These are phyloP conservation scores for Fusarium liriodendri DNA, from an alignment of 2,329 filamentous ascomycete genomes.

Conservation along the genomic window DNA sequence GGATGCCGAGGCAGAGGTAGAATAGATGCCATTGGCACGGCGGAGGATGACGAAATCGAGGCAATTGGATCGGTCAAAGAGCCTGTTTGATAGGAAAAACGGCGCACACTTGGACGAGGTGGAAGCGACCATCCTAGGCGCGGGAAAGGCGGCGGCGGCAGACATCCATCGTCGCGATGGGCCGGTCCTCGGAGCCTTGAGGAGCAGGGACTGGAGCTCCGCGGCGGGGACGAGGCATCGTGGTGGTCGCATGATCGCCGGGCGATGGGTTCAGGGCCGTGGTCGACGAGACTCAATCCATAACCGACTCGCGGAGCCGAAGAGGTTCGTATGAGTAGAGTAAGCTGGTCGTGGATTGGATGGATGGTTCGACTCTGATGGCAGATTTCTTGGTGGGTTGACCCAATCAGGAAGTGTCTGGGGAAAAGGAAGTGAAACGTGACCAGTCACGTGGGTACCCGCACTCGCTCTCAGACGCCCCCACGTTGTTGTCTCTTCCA, in stretches of 20 bases:
- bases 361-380: constrained; percentile 41
- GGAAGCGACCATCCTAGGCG: constrained; percentile 36
- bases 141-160: constrained; percentile 40
- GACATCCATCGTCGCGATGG: constrained; percentile 46
- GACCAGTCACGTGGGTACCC: constrained; percentile 35
- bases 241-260: constrained; percentile 50
- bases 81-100: constrained; percentile 52
- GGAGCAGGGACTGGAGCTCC: constrained; percentile 42
- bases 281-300: constrained; percentile 42
- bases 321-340: constrained; percentile 10
- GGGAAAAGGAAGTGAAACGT: constrained; percentile 29
- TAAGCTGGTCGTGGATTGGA: constrained; percentile 5
- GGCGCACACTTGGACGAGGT: constrained; percentile 29
- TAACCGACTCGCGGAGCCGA: constrained; percentile 27
- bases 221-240: constrained; percentile 45
- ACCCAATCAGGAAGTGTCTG: constrained; percentile 38
- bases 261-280: constrained; percentile 46
- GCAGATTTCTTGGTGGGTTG: constrained; percentile 36
- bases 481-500: constrained; percentile 2
- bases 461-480: not conserved
- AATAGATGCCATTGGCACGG: constrained; percentile 45
- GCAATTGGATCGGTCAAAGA: constrained; percentile 51
- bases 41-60: constrained; percentile 49
- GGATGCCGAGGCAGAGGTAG: constrained; percentile 37
- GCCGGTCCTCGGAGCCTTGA: constrained; percentile 31